Evolutionary conservation across 768 basidiomycete species (phyloP).

Genomic region (Amanita jacksonii): DNA sequence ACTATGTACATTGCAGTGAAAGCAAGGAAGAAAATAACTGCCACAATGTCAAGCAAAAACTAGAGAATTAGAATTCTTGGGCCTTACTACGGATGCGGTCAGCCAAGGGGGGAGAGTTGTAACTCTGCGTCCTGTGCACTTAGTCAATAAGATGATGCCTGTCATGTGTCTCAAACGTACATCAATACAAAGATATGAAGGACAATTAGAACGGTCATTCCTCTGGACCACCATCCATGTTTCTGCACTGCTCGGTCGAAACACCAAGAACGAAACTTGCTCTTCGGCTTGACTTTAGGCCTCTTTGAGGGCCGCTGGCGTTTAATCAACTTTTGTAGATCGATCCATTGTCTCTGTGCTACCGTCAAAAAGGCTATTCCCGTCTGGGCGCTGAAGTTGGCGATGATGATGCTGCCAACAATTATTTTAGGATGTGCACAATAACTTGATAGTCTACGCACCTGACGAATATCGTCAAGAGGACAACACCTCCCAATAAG

Average conservation of each 20-base stretch:
- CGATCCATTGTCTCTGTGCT: slow-evolving; percentile 90
- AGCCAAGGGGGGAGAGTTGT: slow-evolving; percentile 36
- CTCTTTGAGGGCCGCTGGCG: slow-evolving; percentile 82
- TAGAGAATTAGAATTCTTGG: slow-evolving; percentile 18
- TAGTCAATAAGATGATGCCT: slow-evolving; percentile 5
- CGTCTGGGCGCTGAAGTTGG: slow-evolving; percentile 81
- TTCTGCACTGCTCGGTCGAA: slow-evolving; percentile 86
- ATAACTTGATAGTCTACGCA: slow-evolving; percentile 21
- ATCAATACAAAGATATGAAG: slow-evolving; percentile 78
- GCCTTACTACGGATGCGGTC: slow-evolving; percentile 54
- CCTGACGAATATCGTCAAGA: slow-evolving; percentile 88
- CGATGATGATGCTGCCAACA: slow-evolving; percentile 77
- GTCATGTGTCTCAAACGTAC: slow-evolving; percentile 33
- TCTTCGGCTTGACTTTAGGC: slow-evolving; percentile 52
- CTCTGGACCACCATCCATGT: slow-evolving; percentile 86
- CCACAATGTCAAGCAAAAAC: slow-evolving; percentile 45
- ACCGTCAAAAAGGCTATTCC: slow-evolving; percentile 81
- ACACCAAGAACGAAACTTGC: slow-evolving; percentile 68
- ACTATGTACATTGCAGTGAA: slow-evolving; percentile 64
- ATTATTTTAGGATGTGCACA: slow-evolving; percentile 7
- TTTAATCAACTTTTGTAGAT: slow-evolving; percentile 79
- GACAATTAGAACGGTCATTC: slow-evolving; percentile 71
- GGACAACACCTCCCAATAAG: slow-evolving; percentile 81
- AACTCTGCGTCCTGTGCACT: slow-evolving; percentile 66
- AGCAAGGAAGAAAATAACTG: slow-evolving; percentile 71